Conservation (phyloP, 768 basidiomycete genomes). For the Tremella yokohamensis region DNA sequence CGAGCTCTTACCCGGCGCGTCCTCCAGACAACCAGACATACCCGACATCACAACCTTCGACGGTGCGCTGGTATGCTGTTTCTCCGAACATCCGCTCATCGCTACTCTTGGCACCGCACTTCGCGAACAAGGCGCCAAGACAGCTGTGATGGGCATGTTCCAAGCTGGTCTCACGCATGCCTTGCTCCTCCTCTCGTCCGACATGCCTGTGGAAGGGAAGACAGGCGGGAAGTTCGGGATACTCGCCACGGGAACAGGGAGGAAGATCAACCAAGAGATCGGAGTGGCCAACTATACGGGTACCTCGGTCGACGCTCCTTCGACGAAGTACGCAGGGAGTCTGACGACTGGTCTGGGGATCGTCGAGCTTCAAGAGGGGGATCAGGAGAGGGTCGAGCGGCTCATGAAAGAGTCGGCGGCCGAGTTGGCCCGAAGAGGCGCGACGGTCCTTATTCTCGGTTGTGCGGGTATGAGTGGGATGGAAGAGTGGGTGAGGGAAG, state of each 20-base stretch:
- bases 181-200: slow-evolving; percentile 5
- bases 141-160: slow-evolving; percentile 27
- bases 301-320: background rate
- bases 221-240: slow-evolving; percentile 23
- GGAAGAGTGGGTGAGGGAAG: slow-evolving; percentile 25
- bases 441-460: slow-evolving; percentile 24
- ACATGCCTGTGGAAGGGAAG: background rate
- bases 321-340: slow-evolving; percentile 21
- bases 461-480: slow-evolving; percentile 39
- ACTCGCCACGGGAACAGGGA: slow-evolving; percentile 26
- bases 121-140: background rate
- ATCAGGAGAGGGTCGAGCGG: slow-evolving; percentile 23
- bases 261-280: slow-evolving; percentile 18
- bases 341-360: slow-evolving; percentile 23
- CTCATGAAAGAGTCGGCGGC: slow-evolving; percentile 22
- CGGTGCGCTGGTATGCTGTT: slow-evolving; percentile 21
- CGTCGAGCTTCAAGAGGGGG: slow-evolving; percentile 34
- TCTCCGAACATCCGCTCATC: slow-evolving; percentile 35
- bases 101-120: background rate
- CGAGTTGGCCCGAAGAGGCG: slow-evolving; percentile 15
- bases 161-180: slow-evolving; percentile 28
- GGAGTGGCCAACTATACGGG: slow-evolving; percentile 24
- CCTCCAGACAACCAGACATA: no score
- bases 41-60: slow-evolving; percentile 10
- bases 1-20: slow-evolving; percentile 10